Evolutionary conservation across 306 rosid genomes (phyloP).

Genomic region (Prunus persica): Prunus_persica_NCBIv2 NC_034014.1:29472501-29473000

Average conservation of each 20-base stretch:
- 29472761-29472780: too few relatives aligned
- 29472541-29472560: neutral
- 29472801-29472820: too few relatives aligned
- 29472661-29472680: too few relatives aligned
- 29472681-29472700: too few relatives aligned
- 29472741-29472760: too few relatives aligned
- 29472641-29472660: too few relatives aligned
- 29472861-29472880: neutral
- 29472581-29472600: too few relatives aligned
- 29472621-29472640: too few relatives aligned
- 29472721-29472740: too few relatives aligned
- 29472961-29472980: neutral
- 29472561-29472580: neutral
- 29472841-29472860: conserved; percentile 5
- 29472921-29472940: neutral
- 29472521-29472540: neutral
- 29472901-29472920: neutral
- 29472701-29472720: too few relatives aligned
- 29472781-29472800: too few relatives aligned
- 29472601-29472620: too few relatives aligned
- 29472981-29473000: conserved; percentile 70
- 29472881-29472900: neutral
- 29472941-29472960: conserved; percentile 8
- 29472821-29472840: neutral
- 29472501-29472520: neutral